Base-by-base conservation (phyloP, 352 stramenopile genomes). In the Phytophthora pisi region DNA sequence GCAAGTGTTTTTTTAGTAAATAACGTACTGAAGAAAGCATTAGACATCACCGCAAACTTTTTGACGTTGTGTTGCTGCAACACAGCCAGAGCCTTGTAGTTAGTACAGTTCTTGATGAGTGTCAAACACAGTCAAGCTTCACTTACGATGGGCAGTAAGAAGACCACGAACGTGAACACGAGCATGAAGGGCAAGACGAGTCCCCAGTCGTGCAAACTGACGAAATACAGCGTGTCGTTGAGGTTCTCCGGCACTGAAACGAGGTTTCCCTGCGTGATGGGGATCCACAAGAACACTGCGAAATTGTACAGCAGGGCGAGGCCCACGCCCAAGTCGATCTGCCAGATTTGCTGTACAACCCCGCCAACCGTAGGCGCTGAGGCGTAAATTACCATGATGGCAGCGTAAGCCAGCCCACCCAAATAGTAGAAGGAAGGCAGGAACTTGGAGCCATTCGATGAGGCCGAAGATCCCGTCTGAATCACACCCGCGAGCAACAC, bases 301-400 rank as follows among this genome's bases (percentile, higher is more conserved):
- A 91, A 82, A 42, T 91, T 93, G 75, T 83, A 93, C 23, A 90
- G 56, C 20, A 93, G 56, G 28, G 85, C 82, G 20, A 91, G 67
- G 2, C 70, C 79, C 38, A 93, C 81, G 34, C 85, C 85, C 20
- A 85, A 45, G 43, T 87, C 78, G 57, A 89, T 88, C 77, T 93
- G 85, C 75, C 75, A 93, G 51, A 91, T 79, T 50, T 90, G 74
- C 52, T 79, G 63, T 46, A 91, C 73, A 0, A 82, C 82, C 2
- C 78, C 84, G 26, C 85, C 85, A 11, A 91, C 72, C 10, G 79
- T 90, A 4, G 73, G 61, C 10, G 79, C 80, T 5, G 81, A 82
- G 2, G 82, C 77, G 43, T 87, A 93, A 54, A 93, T 86, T 8
- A 86, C 79, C 74, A 88, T 87, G 9, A 83, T 74, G 4, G 85